Evolutionary conservation across 2,329 filamentous ascomycete genomes (phyloP).

Genomic region (Davidsoniella neocaledoniae): DNA sequence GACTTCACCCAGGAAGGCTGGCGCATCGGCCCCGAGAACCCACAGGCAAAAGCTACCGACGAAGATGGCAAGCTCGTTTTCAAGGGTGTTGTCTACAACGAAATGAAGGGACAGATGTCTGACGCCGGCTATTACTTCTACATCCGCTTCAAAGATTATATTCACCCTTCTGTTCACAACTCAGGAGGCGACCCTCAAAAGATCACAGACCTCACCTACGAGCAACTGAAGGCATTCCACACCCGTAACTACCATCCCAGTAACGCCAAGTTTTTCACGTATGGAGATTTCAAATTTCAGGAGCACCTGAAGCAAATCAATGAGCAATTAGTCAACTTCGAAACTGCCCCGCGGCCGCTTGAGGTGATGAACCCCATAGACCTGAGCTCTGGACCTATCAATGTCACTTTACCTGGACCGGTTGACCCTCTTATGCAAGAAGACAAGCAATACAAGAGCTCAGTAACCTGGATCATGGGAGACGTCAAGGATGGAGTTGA

Average conservation of each 20-base stretch:
- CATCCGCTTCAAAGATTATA: constrained; percentile 84
- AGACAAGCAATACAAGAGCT: constrained; percentile 85
- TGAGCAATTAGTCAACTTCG: constrained; percentile 56
- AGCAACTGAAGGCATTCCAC: constrained; percentile 77
- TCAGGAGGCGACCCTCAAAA: constrained; percentile 92
- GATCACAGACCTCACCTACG: constrained; percentile 87
- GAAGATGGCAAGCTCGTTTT: constrained; percentile 64
- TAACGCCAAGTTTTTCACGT: constrained; percentile 91
- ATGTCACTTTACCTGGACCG: constrained; percentile 61
- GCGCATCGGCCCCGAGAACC: constrained; percentile 88
- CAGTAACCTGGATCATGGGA: constrained; percentile 79
- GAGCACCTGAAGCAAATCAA: constrained; percentile 71
- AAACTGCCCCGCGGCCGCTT: constrained; percentile 35
- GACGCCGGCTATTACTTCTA: constrained; percentile 94
- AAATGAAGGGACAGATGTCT: constrained; percentile 99
- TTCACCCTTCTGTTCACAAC: constrained; percentile 89
- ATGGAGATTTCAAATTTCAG: constrained; percentile 75
- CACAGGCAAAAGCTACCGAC: constrained; percentile 34
- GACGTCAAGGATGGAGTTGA: constrained; percentile 71
- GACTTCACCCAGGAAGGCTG: constrained; percentile 96
- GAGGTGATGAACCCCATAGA: constrained; percentile 52
- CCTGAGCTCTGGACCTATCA: constrained; percentile 47
- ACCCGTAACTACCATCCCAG: constrained; percentile 91
- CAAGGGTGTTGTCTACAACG: constrained; percentile 97
- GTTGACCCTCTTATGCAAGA: constrained; percentile 72